Evolutionary conservation across 805 yeast genomes (phyloP), one percentile per base, ranked within the genome.

Genomic region (Pichia occidentalis): DNA sequence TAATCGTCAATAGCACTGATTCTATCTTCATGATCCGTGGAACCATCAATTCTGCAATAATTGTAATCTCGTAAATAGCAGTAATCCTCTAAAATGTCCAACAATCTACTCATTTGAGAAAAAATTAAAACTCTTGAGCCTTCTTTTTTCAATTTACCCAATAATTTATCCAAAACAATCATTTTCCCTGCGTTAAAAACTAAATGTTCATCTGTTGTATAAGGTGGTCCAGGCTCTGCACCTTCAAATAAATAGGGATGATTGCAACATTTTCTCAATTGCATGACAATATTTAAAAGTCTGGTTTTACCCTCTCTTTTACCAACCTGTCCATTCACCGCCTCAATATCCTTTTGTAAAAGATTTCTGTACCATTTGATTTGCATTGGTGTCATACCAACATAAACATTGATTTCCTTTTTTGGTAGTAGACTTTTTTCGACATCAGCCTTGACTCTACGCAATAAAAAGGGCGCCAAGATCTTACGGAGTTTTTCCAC

Each of bases 221-320:
- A 90, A 1, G 97, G 97, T 1, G 97, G 97, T 8, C 97, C 97
- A 0, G 97, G 97, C 60, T 88, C 97, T 1, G 97, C 98, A n/a
- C 98, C 97, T 57, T 90, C 97, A 54, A 92, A 92, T 38, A 90
- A 64, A 59, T 92, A 90, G 0, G 97, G 97, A 61, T 92, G 98
- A 57, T 92, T 90, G 59, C 97, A 90, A 59, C 97, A 90, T 59
- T 90, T 90, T 53, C 97, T 72, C 47, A 90, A 68, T 61, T 90
- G 97, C 97, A 90, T 90, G 11, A 90, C 97, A 51, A 90, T 90
- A 55, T 90, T 90, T 41, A 90, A 68, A 45, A 92, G 65, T 40
- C 97, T 70, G 1, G 97, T 87, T 54, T 90, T 90, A 6, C 90
- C 87, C 57, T 90, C 97, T 40, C 95, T 71, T 59, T 86, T 87